phyloP scores from a whole-genome alignment of 495 filamentous ascomycete species.

The Neurospora terricola region DNA sequence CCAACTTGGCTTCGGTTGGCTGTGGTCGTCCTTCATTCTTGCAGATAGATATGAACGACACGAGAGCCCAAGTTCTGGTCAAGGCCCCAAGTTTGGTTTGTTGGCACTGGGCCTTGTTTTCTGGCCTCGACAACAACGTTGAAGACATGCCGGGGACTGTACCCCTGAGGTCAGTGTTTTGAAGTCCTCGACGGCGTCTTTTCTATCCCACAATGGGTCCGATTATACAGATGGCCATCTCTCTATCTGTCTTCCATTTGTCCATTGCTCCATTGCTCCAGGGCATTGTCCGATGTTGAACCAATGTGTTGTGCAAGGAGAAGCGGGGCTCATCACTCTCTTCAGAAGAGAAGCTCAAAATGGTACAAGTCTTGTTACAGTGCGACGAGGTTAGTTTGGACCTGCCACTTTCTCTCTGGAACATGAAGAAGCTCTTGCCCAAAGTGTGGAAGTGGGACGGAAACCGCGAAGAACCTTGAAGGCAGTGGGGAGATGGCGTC shows the following conservation, averaged over 20 bases:
- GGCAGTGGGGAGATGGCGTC: neutral
- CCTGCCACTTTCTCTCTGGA: neutral
- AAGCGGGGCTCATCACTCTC: neutral
- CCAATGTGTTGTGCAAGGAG: neutral
- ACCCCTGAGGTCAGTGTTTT: neutral
- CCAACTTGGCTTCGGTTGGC: neutral
- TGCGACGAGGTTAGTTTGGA: conserved; percentile 18
- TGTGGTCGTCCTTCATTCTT: neutral
- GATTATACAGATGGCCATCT: neutral
- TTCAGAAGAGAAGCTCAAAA: neutral
- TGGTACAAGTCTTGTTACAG: conserved; percentile 16
- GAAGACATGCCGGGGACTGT: neutral
- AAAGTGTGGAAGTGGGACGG: neutral
- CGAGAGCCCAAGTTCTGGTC: neutral
- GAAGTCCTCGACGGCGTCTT: neutral
- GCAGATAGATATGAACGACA: neutral
- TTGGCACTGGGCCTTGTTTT: neutral
- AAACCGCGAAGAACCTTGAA: neutral
- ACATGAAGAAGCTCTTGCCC: neutral
- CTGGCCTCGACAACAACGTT: neutral
- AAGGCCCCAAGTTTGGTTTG: neutral
- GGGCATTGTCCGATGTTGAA: neutral
- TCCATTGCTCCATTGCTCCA: neutral
- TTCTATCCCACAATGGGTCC: neutral
- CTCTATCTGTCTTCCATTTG: neutral